Percentiles rank a stretch among this genome's conserved stretches.
Evolutionary conservation across 148 eudicot genomes (phyloP).

Genomic region (Chenopodium album): DNA sequence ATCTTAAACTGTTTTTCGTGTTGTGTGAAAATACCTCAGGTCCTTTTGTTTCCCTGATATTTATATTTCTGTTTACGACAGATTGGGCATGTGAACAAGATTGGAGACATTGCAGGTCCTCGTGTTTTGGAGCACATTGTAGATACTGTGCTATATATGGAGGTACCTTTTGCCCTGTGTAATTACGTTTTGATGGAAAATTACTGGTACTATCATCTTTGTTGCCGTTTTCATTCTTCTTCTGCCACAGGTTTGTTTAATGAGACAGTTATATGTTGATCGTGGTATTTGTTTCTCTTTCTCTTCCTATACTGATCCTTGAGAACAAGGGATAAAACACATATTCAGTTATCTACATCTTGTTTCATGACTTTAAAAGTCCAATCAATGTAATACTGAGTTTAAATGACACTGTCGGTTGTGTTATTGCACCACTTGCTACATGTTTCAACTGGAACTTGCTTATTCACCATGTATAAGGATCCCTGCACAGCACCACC

Average conservation of each 20-base stretch:
- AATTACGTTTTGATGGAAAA: background rate
- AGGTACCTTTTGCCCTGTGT: slow-evolving; percentile 43
- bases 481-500: background rate
- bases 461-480: background rate
- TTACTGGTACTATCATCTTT: slow-evolving; percentile 1
- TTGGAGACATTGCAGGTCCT: slow-evolving; percentile 98
- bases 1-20: background rate
- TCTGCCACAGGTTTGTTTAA: background rate
- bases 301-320: background rate
- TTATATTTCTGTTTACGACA: slow-evolving; percentile 35
- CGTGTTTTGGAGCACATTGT: slow-evolving; percentile 96
- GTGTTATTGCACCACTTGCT: background rate
- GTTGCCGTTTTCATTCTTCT: background rate
- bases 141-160: slow-evolving; percentile 88
- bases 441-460: background rate
- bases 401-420: background rate
- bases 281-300: background rate
- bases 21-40: slow-evolving; percentile 1
- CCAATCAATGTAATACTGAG: background rate
- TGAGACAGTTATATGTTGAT: background rate
- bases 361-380: background rate
- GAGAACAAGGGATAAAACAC: background rate
- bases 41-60: slow-evolving; percentile 1
- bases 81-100: slow-evolving; percentile 92
- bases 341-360: background rate